These are phyloP conservation scores for Barnettozyma siamensis DNA, from an alignment of 805 yeast species.

Conservation along the genomic window DNA sequence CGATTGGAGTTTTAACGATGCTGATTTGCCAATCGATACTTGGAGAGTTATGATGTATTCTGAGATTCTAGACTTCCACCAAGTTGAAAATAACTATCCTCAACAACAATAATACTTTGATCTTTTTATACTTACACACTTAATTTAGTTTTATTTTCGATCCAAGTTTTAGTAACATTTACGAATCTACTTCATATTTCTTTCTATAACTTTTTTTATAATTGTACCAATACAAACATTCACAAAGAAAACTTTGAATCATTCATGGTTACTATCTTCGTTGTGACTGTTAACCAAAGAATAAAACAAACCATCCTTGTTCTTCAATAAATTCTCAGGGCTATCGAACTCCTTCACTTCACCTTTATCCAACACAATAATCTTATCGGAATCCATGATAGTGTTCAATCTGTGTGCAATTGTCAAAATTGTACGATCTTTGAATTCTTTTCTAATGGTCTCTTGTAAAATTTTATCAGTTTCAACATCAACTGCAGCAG, in stretches of 20 bases:
- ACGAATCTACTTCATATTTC: no score
- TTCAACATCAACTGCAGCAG: slow-evolving; percentile 85
- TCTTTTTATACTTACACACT: not conserved
- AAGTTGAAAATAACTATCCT: slow-evolving; percentile 38
- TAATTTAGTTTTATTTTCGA: not conserved
- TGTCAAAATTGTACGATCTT: slow-evolving; percentile 72
- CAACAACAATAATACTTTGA: not conserved
- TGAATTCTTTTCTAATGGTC: slow-evolving; percentile 70
- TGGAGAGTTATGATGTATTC: slow-evolving; percentile 99
- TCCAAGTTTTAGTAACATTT: not conserved
- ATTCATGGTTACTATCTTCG: slow-evolving; percentile 4
- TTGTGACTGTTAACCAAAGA: slow-evolving; percentile 60
- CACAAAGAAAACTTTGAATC: no score
- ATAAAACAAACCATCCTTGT: slow-evolving; percentile 67
- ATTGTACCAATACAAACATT: no score
- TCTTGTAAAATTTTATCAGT: slow-evolving; percentile 74
- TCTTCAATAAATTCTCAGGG: slow-evolving; percentile 59
- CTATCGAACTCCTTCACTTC: slow-evolving; percentile 70
- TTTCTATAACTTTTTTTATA: no score
- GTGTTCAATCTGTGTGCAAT: slow-evolving; percentile 85
- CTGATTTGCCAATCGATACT: slow-evolving; percentile 94
- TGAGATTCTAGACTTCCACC: slow-evolving; percentile 93
- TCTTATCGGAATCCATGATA: slow-evolving; percentile 73
- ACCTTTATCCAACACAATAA: slow-evolving; percentile 72
- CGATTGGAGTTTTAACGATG: slow-evolving; percentile 98